Conservation (phyloP, 1,139 yeast species). For the Arxiozyma slooffiae region DNA sequence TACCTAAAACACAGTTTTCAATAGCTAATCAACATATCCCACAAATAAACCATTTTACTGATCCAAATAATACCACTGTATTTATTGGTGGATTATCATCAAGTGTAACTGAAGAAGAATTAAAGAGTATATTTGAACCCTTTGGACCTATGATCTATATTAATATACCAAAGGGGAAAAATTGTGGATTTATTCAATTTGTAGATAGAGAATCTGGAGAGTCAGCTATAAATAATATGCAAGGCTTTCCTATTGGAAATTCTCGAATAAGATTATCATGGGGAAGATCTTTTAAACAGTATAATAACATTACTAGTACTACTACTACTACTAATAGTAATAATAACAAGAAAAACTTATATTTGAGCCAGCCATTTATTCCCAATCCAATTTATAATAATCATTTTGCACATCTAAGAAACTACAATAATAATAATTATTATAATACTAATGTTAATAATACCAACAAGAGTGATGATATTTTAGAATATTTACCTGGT, state of each 20-base stretch:
- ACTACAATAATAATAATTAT: background rate
- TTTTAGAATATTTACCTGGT: slow-evolving; percentile 2
- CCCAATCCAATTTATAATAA: background rate
- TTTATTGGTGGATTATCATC: slow-evolving; percentile 63
- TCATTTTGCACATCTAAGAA: background rate
- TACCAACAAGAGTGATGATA: background rate
- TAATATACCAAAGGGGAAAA: slow-evolving; percentile 60
- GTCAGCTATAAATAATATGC: slow-evolving; percentile 61
- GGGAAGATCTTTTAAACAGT: slow-evolving; percentile 41
- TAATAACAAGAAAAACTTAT: background rate
- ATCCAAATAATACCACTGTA: slow-evolving; percentile 62
- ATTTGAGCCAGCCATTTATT: background rate
- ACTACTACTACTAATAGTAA: background rate
- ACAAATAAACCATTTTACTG: slow-evolving; percentile 44
- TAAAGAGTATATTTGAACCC: slow-evolving; percentile 51
- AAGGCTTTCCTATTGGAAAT: slow-evolving; percentile 63
- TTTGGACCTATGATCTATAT: slow-evolving; percentile 59
- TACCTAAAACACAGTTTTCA: slow-evolving; percentile 17
- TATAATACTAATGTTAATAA: background rate
- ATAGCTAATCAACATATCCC: slow-evolving; percentile 28
- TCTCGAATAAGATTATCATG: slow-evolving; percentile 60
- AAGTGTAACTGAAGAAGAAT: slow-evolving; percentile 48
- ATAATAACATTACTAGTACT: background rate
- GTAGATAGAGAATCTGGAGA: slow-evolving; percentile 59
- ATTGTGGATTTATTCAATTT: slow-evolving; percentile 65